Percentiles rank a stretch among this genome's conserved stretches.
phyloP scores from a whole-genome alignment of 1,139 yeast species.

The Cylindricascospora bacillispora region DNA sequence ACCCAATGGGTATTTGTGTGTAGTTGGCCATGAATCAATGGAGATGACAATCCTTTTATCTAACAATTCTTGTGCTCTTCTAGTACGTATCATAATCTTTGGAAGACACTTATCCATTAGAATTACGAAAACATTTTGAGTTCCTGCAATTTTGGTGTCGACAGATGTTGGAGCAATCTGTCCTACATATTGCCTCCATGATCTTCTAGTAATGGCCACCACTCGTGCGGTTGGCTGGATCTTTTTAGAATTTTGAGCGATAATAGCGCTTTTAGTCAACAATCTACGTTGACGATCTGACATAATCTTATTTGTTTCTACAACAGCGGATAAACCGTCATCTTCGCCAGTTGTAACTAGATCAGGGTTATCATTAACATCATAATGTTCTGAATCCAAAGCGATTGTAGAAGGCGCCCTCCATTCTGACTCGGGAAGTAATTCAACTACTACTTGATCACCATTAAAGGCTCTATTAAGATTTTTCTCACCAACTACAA shows the following conservation, averaged over 20 bases:
- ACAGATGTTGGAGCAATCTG: conserved; percentile 79
- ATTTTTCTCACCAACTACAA: conserved; percentile 70
- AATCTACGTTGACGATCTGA: conserved; percentile 67
- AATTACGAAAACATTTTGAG: conserved; percentile 70
- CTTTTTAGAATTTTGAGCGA: conserved; percentile 41
- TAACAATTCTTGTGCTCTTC: conserved; percentile 67
- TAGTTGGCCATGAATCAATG: conserved; percentile 82
- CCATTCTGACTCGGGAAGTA: conserved; percentile 82
- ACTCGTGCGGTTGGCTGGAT: conserved; percentile 85
- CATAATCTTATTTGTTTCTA: conserved; percentile 29
- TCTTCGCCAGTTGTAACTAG: conserved; percentile 41
- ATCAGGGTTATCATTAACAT: conserved; percentile 50
- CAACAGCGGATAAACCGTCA: conserved; percentile 23
- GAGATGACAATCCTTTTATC: conserved; percentile 88
- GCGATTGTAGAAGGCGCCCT: conserved; percentile 70
- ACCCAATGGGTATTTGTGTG: conserved; percentile 82
- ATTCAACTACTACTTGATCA: conserved; percentile 82
- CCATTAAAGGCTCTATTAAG: conserved; percentile 87
- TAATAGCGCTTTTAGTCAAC: conserved; percentile 64
- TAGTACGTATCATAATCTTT: conserved; percentile 71
- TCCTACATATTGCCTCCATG: conserved; percentile 96
- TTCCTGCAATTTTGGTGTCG: conserved; percentile 39
- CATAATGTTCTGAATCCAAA: conserved; percentile 58
- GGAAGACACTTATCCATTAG: conserved; percentile 88
- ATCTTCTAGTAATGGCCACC: conserved; percentile 78